A percentile compares a stretch with the other conserved stretches of the same genome.
phyloP scores from a whole-genome alignment of 164 flowering plant species.

The Piper betle region DNA sequence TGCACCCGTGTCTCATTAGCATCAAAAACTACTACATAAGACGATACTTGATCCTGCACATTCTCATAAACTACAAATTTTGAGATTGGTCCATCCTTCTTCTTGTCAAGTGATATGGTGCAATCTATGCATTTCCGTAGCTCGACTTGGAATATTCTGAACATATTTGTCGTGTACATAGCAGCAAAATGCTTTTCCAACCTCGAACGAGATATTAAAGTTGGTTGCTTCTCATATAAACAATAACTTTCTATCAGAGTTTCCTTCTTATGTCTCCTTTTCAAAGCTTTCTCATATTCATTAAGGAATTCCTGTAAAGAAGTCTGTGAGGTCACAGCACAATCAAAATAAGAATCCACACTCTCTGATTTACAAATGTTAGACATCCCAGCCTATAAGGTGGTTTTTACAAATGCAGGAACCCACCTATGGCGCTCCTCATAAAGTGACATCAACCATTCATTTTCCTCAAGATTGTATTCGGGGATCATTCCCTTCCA shows the following conservation, averaged over 20 bases:
- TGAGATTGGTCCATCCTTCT: slow-evolving; percentile 44
- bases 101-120: slow-evolving; percentile 51
- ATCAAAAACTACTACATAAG: slow-evolving; percentile 45
- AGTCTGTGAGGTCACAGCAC: slow-evolving; percentile 3
- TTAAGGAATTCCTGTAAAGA: slow-evolving; percentile 2
- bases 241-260: slow-evolving; percentile 3
- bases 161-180: slow-evolving; percentile 53
- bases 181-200: slow-evolving; percentile 78
- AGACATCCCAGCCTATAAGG: slow-evolving; percentile 7
- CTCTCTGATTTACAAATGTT: slow-evolving; percentile 2
- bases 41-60: slow-evolving; percentile 33
- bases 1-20: slow-evolving; percentile 42
- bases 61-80: slow-evolving; percentile 58
- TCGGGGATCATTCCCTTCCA: slow-evolving; percentile 6
- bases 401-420: neutral
- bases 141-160: slow-evolving; percentile 67
- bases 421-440: slow-evolving; percentile 2
- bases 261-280: slow-evolving; percentile 3
- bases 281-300: slow-evolving; percentile 5
- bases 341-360: slow-evolving; percentile 5
- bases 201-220: slow-evolving; percentile 23
- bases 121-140: slow-evolving; percentile 60
- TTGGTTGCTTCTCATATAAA: slow-evolving; percentile 2
- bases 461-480: slow-evolving; percentile 5
- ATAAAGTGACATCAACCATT: slow-evolving; percentile 2